A percentile compares a stretch with the other conserved stretches of the same genome.
Conservation (phyloP, 140 eudicot genomes). For the Flaveria floridana region DNA sequence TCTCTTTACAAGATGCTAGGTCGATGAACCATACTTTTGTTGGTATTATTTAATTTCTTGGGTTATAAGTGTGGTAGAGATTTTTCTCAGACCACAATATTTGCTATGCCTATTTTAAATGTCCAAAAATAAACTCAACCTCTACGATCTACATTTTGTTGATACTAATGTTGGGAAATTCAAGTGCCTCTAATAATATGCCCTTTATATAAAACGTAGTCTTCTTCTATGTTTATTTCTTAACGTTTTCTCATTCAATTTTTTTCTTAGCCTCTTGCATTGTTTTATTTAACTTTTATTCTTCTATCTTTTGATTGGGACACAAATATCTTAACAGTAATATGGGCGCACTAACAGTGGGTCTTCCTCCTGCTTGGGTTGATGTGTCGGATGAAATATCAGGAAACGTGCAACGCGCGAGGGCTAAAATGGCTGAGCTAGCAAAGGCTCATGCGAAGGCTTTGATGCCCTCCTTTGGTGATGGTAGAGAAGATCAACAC, state of each 20-base stretch:
- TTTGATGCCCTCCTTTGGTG: conserved; percentile 89
- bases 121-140: background rate
- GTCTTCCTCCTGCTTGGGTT: conserved; percentile 98
- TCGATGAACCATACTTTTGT: background rate
- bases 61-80: background rate
- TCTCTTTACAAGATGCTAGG: background rate
- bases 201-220: background rate
- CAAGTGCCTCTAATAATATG: conserved; percentile 9
- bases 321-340: conserved; percentile 33
- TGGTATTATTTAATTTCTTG: conserved; percentile 19
- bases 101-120: background rate
- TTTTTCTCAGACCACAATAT: background rate
- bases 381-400: conserved; percentile 86
- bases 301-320: background rate
- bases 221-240: background rate
- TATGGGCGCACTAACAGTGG: conserved; percentile 67
- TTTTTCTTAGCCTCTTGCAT: background rate
- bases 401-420: conserved; percentile 63
- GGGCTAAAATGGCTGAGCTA: conserved; percentile 72
- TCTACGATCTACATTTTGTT: background rate
- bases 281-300: background rate
- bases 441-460: conserved; percentile 96
- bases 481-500: conserved; percentile 86
- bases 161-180: conserved; percentile 15
- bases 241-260: background rate